phyloP scores from a whole-genome alignment of 192 early-diverging fungal genomes.

The Entomortierella beljakovae region DNA sequence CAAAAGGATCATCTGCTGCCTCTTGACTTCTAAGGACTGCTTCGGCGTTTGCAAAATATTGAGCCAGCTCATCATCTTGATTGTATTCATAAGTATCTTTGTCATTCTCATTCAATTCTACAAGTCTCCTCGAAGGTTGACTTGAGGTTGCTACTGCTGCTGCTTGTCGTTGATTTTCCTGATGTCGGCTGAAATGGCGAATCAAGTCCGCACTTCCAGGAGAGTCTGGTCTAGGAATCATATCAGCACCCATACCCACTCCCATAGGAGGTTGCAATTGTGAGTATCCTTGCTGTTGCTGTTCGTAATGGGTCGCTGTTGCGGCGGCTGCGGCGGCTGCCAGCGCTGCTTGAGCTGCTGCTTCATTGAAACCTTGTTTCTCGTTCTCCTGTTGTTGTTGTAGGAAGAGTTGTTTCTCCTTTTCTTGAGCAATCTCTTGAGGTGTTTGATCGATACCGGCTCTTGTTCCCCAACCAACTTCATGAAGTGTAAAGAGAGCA shows the following conservation, averaged over 20 bases:
- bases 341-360: constrained; percentile 26
- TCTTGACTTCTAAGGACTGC: constrained; percentile 1
- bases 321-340: constrained; percentile 41
- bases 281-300: constrained; percentile 17
- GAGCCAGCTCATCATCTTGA: constrained; percentile 54
- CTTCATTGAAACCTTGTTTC: constrained; percentile 12
- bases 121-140: background rate
- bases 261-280: constrained; percentile 1
- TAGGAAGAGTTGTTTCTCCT: constrained; percentile 39
- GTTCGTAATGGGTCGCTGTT: constrained; percentile 23
- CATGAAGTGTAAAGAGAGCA: constrained; percentile 77
- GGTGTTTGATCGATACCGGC: constrained; percentile 62
- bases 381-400: constrained; percentile 28
- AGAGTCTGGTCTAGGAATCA: constrained; percentile 29
- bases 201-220: constrained; percentile 45
- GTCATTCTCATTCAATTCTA: background rate
- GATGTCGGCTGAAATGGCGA: constrained; percentile 45
- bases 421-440: constrained; percentile 53
- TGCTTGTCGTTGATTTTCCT: constrained; percentile 28
- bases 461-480: constrained; percentile 78
- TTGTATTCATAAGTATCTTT: constrained; percentile 43
- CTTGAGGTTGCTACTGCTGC: background rate
- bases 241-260: background rate
- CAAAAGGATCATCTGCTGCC: background rate
- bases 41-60: constrained; percentile 49